Evolutionary conservation across 495 filamentous ascomycete species (phyloP), one percentile per base, ranked within the genome.

Genomic region (Chaetomium fimeti): DNA sequence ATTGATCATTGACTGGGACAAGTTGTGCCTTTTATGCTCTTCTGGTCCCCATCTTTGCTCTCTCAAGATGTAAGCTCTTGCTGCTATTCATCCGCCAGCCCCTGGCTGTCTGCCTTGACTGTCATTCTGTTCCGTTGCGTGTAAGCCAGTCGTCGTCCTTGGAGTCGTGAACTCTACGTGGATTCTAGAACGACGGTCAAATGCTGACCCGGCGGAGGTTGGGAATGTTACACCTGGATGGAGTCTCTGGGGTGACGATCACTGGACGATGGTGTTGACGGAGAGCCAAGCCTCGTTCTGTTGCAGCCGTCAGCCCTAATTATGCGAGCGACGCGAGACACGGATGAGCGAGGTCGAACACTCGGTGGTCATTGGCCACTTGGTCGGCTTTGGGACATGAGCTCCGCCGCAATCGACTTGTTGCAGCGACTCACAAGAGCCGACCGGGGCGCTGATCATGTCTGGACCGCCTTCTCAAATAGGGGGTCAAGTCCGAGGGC

Each of bases 201-300:
- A 54, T 54, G 51, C 51, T 54, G 51, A 54, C 51, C 51, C 51
- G 51, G 27, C 24, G 51, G 27, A 18, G 27, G 32, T 36, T 36
- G 32, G 32, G 12, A 9, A 36, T 36, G 32, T 36, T 11, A 9
- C 8, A 36, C 32, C 5, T 36, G 12, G 8, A 36, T 11, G 43
- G 43, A 47, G 43, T 18, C 43, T 45, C 12, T 47, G 43, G 15
- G 43, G 2, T 47, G 43, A 5, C 32, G 32, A 47, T 47, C 11
- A 47, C 6, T 47, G 43, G 43, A n/a, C 4, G 16, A 47, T 47
- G 32, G 32, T 36, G 32, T 36, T 36, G 32, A 1, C 43, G 1
- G 43, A 47, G 16, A 5, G 43, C 43, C 43, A 47, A 18, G 43
- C 43, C 43, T 47, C n/a, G 43, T 12, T n/a, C 43, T n/a, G 32